Conservation (phyloP, 306 rosid species). For the Pterocarpus santalinus region DNA sequence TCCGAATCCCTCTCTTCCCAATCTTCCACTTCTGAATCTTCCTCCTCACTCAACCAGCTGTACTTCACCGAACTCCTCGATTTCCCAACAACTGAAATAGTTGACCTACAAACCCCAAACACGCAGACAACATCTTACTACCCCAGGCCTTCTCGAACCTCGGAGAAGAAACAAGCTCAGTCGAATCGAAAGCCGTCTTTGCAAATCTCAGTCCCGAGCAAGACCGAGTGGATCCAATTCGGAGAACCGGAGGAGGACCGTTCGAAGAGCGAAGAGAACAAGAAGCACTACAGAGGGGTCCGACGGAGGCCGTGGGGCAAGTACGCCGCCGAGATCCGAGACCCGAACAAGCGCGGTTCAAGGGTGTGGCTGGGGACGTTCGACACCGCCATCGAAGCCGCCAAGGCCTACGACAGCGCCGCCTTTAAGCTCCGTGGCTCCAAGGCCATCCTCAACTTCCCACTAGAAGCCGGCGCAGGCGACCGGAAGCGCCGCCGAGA, state of each 20-base stretch:
- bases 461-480: slow-evolving; percentile 56
- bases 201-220: slow-evolving; percentile 65
- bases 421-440: slow-evolving; percentile 81
- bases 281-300: slow-evolving; percentile 70
- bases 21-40: slow-evolving; percentile 54
- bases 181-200: slow-evolving; percentile 56
- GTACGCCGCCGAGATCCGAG: slow-evolving; percentile 83
- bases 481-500: slow-evolving; percentile 58
- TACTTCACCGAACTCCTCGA: slow-evolving; percentile 36
- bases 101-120: slow-evolving; percentile 51
- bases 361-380: slow-evolving; percentile 85
- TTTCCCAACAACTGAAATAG: slow-evolving; percentile 11
- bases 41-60: slow-evolving; percentile 16
- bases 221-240: slow-evolving; percentile 72
- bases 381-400: slow-evolving; percentile 78
- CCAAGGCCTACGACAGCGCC: slow-evolving; percentile 79
- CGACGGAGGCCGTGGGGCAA: slow-evolving; percentile 86
- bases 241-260: slow-evolving; percentile 6
- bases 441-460: slow-evolving; percentile 82
- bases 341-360: slow-evolving; percentile 74
- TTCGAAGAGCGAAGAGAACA: not conserved
- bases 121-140: slow-evolving; percentile 19
- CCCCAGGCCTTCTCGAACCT: not conserved
- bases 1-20: slow-evolving; percentile 39
- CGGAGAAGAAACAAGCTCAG: slow-evolving; percentile 28